Percentiles rank a stretch among this genome's conserved stretches.
Evolutionary conservation across 768 basidiomycete genomes (phyloP).

Genomic region (Sarcodon sp.): DNA sequence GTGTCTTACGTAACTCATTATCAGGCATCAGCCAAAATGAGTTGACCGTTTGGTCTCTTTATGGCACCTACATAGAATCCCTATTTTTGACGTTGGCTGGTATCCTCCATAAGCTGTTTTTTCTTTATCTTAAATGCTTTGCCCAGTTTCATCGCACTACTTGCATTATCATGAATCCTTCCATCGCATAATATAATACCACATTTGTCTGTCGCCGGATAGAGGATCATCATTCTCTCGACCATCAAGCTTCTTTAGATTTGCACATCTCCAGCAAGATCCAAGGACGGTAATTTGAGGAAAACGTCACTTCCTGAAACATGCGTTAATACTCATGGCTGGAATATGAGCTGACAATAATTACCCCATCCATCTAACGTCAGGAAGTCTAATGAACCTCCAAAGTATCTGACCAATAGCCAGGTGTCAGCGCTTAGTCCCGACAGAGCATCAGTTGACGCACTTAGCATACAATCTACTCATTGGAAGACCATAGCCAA

Average conservation of each 20-base stretch:
- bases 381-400: slow-evolving; percentile 72
- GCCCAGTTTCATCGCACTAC: too few species aligned
- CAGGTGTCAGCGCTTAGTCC: neutral
- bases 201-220: too few species aligned
- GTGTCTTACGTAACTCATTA: too few species aligned
- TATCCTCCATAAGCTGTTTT: too few species aligned
- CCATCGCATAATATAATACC: too few species aligned
- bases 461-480: slow-evolving; percentile 59
- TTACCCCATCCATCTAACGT: slow-evolving; percentile 78
- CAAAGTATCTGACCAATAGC: slow-evolving; percentile 51
- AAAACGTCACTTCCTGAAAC: slow-evolving; percentile 35
- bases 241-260: slow-evolving; percentile 16
- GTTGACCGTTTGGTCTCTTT: too few species aligned
- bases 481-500: slow-evolving; percentile 83
- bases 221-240: too few species aligned
- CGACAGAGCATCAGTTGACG: slow-evolving; percentile 5
- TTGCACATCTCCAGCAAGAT: slow-evolving; percentile 37
- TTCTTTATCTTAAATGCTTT: too few species aligned
- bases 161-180: too few species aligned
- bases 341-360: slow-evolving; percentile 8
- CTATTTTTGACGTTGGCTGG: too few species aligned
- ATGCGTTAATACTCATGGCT: slow-evolving; percentile 1
- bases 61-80: too few species aligned
- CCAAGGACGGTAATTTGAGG: slow-evolving; percentile 39
- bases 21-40: too few species aligned